Evolutionary conservation across 441 rosid species (phyloP).

Genomic region (Arabidopsis hybrid): DNA sequence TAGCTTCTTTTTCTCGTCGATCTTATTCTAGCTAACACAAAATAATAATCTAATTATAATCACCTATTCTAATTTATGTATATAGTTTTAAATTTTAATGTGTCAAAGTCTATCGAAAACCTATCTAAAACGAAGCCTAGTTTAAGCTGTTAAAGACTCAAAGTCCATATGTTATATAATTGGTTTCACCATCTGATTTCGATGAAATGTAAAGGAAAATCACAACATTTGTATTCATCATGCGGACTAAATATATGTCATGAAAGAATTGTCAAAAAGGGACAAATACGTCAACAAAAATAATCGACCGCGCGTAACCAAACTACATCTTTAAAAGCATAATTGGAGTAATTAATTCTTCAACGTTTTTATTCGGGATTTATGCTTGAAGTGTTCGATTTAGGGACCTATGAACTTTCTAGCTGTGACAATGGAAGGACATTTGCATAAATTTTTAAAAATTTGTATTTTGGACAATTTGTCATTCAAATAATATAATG

Average conservation of each 20-base stretch:
- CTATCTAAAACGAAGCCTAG: too few species aligned
- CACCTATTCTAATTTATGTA: not conserved
- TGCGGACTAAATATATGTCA: not conserved
- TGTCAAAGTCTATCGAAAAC: too few species aligned
- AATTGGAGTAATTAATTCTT: not conserved
- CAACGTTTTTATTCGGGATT: not conserved
- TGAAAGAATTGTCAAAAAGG: not conserved
- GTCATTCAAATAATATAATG: not conserved
- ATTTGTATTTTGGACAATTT: not conserved
- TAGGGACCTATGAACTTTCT: not conserved
- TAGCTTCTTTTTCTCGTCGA: too few species aligned
- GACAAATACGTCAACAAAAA: not conserved
- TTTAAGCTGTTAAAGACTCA: too few species aligned
- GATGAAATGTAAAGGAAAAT: not conserved
- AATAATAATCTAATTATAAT: not conserved
- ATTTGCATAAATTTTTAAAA: not conserved
- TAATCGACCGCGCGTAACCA: not conserved
- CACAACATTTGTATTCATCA: not conserved
- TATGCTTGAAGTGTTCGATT: not conserved
- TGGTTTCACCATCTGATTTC: not conserved
- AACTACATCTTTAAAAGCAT: not conserved
- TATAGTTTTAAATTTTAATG: too few species aligned
- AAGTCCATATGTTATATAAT: too few species aligned
- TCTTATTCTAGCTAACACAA: too few species aligned
- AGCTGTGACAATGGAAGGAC: not conserved